phyloP scores from a whole-genome alignment of 345 rosid genomes.

The Gynandropsis gynandra region DNA sequence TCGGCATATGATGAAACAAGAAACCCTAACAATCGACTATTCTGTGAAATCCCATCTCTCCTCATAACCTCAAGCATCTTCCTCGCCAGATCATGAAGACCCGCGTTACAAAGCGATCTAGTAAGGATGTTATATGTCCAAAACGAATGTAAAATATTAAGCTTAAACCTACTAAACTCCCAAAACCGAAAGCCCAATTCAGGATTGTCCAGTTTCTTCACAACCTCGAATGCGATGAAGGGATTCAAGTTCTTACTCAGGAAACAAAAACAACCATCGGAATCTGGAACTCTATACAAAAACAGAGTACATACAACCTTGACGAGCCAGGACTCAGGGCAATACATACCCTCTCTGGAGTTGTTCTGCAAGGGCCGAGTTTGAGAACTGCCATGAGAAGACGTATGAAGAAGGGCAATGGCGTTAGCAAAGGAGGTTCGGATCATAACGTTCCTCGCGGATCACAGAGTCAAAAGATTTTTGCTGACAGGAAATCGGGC shows the following conservation, averaged over 20 bases:
- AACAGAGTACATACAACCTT: conserved; percentile 62
- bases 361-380: conserved; percentile 28
- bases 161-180: conserved; percentile 55
- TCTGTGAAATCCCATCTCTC: conserved; percentile 57
- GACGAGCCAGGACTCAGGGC: conserved; percentile 60
- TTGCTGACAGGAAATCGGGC: too few species aligned
- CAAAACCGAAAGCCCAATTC: conserved; percentile 51
- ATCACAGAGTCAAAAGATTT: too few species aligned
- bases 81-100: conserved; percentile 44
- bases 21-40: conserved; percentile 38
- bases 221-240: conserved; percentile 51
- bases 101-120: conserved; percentile 52
- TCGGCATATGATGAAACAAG: conserved; percentile 41
- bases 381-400: conserved; percentile 40
- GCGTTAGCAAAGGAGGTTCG: conserved; percentile 51
- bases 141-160: conserved; percentile 42
- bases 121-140: conserved; percentile 52
- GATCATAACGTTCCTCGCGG: conserved; percentile 24
- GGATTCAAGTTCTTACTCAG: conserved; percentile 53
- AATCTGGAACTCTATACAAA: conserved; percentile 31
- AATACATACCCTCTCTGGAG: conserved; percentile 25
- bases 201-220: conserved; percentile 49
- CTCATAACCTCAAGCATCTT: conserved; percentile 53
- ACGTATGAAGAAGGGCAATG: conserved; percentile 37
- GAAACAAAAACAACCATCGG: conserved; percentile 42